phyloP scores from a whole-genome alignment of 768 basidiomycete genomes.

The Lactifluus rugatus region DNA sequence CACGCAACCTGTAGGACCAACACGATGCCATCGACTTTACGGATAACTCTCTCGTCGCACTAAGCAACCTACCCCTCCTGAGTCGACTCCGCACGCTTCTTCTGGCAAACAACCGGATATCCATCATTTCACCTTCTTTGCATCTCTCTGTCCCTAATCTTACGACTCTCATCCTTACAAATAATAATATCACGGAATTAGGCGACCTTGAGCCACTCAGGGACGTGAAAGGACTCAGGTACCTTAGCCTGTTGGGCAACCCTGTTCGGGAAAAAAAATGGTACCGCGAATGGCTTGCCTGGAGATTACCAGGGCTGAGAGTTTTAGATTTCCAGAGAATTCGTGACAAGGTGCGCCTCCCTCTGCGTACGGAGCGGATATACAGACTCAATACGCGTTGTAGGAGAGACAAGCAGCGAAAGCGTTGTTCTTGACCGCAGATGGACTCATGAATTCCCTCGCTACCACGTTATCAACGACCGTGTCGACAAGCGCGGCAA shows the following conservation, averaged over 20 bases:
- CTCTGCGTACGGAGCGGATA: constrained; percentile 17
- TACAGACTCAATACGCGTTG: constrained; percentile 11
- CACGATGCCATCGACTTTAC: constrained; percentile 92
- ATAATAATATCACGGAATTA: constrained; percentile 69
- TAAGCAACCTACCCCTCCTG: constrained; percentile 81
- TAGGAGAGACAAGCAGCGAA: constrained; percentile 75
- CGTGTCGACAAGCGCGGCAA: constrained; percentile 57
- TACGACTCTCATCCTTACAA: constrained; percentile 71
- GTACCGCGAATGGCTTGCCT: constrained; percentile 95
- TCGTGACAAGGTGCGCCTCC: constrained; percentile 77
- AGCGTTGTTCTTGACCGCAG: constrained; percentile 70
- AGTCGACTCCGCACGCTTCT: constrained; percentile 77
- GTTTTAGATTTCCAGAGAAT: constrained; percentile 94
- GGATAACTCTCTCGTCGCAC: constrained; percentile 74
- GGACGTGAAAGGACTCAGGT: constrained; percentile 64
- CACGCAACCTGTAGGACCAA: constrained; percentile 52
- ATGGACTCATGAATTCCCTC: constrained; percentile 67
- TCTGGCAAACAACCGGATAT: constrained; percentile 84
- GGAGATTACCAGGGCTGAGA: constrained; percentile 77
- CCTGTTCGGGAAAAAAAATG: constrained; percentile 87
- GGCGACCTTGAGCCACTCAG: constrained; percentile 80
- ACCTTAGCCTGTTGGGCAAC: constrained; percentile 68
- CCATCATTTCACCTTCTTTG: constrained; percentile 72
- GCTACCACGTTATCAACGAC: constrained; percentile 70
- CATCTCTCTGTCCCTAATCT: constrained; percentile 80